A percentile compares a stretch with the other conserved stretches of the same genome.
These are phyloP conservation scores for Neurospora cerealis DNA, from an alignment of 495 filamentous ascomycete genomes.

Conservation along the genomic window DNA sequence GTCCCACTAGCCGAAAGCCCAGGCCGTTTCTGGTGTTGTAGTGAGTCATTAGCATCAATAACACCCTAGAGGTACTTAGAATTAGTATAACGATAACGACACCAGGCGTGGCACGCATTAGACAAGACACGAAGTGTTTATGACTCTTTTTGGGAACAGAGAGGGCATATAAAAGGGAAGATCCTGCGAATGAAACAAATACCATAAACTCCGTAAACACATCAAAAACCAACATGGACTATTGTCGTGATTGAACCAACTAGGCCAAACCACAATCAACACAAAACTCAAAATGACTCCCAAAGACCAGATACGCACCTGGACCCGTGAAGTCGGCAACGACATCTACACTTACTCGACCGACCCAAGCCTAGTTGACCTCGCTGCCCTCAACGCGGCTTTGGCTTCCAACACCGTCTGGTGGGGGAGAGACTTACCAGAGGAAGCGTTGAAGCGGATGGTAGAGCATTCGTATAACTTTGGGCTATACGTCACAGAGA, in stretches of 20 bases:
- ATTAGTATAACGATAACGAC: background rate
- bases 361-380: constrained; percentile 36
- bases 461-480: constrained; percentile 46
- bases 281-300: background rate
- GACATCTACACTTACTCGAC: constrained; percentile 40
- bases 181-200: no score
- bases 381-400: constrained; percentile 38
- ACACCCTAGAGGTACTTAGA: background rate
- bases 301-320: background rate
- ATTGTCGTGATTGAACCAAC: background rate
- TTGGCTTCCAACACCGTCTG: constrained; percentile 43
- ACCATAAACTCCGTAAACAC: no score
- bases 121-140: background rate
- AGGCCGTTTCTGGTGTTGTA: background rate
- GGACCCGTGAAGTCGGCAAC: constrained; percentile 7
- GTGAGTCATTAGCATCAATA: background rate
- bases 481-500: constrained; percentile 36
- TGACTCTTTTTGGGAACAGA: background rate
- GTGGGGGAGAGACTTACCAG: constrained; percentile 39
- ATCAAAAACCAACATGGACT: background rate
- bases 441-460: constrained; percentile 30
- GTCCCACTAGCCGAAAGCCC: background rate
- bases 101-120: background rate
- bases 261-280: background rate
- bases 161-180: no score